Percentiles rank a stretch among this genome's conserved stretches.
phyloP scores from a whole-genome alignment of 352 stramenopile species.

The Phytophthora pseudosyringae region DNA sequence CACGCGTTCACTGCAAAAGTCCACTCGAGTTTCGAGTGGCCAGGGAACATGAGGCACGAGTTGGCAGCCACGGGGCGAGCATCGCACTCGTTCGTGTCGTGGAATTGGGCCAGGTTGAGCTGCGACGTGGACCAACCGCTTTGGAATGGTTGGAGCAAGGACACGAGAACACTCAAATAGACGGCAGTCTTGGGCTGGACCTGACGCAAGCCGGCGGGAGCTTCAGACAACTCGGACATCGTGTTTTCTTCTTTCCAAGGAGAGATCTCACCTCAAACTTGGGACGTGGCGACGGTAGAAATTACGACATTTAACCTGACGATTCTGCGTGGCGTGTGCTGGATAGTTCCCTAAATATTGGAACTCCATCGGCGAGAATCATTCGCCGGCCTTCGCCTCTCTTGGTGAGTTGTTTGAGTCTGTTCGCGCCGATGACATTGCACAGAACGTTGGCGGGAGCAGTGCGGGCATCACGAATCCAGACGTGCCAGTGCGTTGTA shows the following conservation, averaged over 20 bases:
- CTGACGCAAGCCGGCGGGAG: background rate
- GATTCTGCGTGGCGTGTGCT: background rate
- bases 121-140: slow-evolving; percentile 65
- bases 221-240: background rate
- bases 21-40: slow-evolving; percentile 52
- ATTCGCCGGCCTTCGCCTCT: slow-evolving; percentile 5
- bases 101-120: slow-evolving; percentile 57
- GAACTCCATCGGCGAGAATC: background rate
- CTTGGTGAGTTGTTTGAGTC: slow-evolving; percentile 7
- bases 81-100: slow-evolving; percentile 46
- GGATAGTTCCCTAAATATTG: slow-evolving; percentile 15
- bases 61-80: slow-evolving; percentile 39
- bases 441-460: slow-evolving; percentile 6
- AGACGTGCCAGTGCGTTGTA: slow-evolving; percentile 6
- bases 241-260: background rate
- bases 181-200: slow-evolving; percentile 38
- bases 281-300: slow-evolving; percentile 17
- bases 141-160: slow-evolving; percentile 53
- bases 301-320: background rate
- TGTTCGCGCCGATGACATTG: slow-evolving; percentile 2
- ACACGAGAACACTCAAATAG: slow-evolving; percentile 50
- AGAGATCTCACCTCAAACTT: slow-evolving; percentile 1
- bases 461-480: slow-evolving; percentile 7
- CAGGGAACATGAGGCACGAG: slow-evolving; percentile 67
- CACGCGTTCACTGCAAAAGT: slow-evolving; percentile 43